These are phyloP conservation scores for Tilletia indica DNA, from an alignment of 1,284 basidiomycete genomes.

Conservation along the genomic window DNA sequence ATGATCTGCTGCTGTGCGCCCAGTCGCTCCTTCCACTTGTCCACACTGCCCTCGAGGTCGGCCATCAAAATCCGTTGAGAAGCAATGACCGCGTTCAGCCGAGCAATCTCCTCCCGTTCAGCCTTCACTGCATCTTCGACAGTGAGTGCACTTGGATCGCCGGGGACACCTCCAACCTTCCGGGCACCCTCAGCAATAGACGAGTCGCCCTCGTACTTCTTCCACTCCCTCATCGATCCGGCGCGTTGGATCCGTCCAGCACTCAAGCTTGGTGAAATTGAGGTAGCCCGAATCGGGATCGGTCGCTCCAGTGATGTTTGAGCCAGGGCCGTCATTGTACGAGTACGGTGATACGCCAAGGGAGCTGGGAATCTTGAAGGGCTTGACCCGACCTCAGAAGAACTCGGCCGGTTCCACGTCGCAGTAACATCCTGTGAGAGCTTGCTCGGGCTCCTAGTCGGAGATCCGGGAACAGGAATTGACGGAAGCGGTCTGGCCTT, in stretches of 20 bases:
- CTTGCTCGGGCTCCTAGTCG: constrained; percentile 28
- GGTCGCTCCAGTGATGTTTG: constrained; percentile 12
- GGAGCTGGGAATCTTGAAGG: constrained; percentile 2
- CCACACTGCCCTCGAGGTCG: constrained; percentile 43
- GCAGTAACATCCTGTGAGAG: constrained; percentile 23
- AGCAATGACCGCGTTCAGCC: constrained; percentile 43
- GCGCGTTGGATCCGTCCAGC: neutral
- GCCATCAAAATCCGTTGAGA: constrained; percentile 45
- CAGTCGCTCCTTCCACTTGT: constrained; percentile 40
- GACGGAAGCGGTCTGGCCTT: constrained; percentile 27
- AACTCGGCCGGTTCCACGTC: neutral
- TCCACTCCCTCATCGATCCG: constrained; percentile 8
- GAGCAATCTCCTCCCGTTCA: constrained; percentile 44
- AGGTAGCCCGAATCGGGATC: constrained; percentile 6
- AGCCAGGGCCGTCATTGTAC: constrained; percentile 12
- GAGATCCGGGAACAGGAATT: constrained; percentile 7
- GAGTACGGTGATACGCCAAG: constrained; percentile 4
- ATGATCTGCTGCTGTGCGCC: constrained; percentile 44
- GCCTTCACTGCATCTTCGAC: constrained; percentile 25
- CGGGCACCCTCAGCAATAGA: neutral
- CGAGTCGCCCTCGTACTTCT: constrained; percentile 15
- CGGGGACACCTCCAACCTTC: neutral
- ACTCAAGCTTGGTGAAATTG: neutral
- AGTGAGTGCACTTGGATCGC: constrained; percentile 9
- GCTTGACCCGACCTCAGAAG: constrained; percentile 22